Evolutionary conservation across 306 rosid species (phyloP).

Genomic region (Sesbania bispinosa): DNA sequence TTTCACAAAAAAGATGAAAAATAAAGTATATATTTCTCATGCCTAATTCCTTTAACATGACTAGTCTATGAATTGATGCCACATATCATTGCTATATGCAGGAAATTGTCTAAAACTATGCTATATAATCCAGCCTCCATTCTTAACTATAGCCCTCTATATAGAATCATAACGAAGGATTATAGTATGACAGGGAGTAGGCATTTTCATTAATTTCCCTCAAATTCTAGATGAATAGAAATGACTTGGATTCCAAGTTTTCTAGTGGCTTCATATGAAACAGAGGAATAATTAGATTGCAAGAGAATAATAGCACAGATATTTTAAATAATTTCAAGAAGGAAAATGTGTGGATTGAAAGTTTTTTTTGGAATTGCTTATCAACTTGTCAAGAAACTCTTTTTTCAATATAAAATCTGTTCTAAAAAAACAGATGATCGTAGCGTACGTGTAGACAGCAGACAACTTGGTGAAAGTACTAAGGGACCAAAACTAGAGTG

Average conservation of each 20-base stretch:
- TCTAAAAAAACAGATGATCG: neutral
- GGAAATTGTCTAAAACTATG: no score
- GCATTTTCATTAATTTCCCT: constrained; percentile 23
- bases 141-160: no score
- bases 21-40: neutral
- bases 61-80: neutral
- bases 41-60: neutral
- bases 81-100: neutral
- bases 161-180: no score
- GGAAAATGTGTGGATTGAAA: constrained; percentile 14
- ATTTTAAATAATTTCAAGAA: neutral
- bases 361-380: neutral
- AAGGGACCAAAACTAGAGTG: constrained; percentile 37
- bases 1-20: neutral
- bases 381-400: neutral
- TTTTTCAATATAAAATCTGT: neutral
- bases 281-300: neutral
- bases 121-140: no score
- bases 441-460: constrained; percentile 34
- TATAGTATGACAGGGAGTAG: no score
- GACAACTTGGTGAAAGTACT: constrained; percentile 30
- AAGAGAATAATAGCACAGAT: no score
- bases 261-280: neutral
- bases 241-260: neutral
- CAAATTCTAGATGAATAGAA: neutral